Base-by-base conservation (phyloP, 768 basidiomycete species). In the Mycena haematopus region DNA sequence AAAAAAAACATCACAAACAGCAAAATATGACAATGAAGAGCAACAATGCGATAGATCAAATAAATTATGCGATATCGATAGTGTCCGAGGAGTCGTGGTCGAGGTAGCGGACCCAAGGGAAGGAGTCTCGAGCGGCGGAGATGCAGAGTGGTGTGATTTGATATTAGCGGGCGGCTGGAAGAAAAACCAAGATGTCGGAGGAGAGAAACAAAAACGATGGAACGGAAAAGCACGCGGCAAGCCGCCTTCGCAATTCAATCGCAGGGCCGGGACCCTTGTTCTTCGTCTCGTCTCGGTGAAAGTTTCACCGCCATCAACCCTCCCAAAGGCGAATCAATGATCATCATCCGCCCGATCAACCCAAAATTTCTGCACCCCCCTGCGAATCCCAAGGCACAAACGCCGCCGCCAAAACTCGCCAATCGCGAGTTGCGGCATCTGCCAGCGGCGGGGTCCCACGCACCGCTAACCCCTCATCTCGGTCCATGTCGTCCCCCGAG, bases 1-100 rank as follows among this genome's bases (percentile, higher is more conserved):
- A 31, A 15, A 52, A 55, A 63, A 56, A 50, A n/a, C n/a, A n/a
- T n/a, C 35, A 63, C 29, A 31, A 31, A 58, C 45, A 63, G 56
- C 62, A 63, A 63, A 63, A 62, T 5, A 58, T 54, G 62, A 57
- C 56, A 58, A 62, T 51, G 54, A 56, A 19, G 50, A 62, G 54
- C 60, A 53, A 63, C 62, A 56, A 58, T 63, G 56, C 52, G 31
- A 44, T 57, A 36, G 55, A 6, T 29, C 4, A 5, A 63, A 63
- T 63, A 63, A 63, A 63, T 63, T 53, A 63, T 63, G 62, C 61
- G 21, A 45, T 45, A 24, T 17, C 44, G 29, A 49, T 56, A 56
- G 19, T 19, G 40, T 42, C 40, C 40, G 40, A 36, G 36, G 36
- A 36, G 13, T 36, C 36, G 36, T n/a, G 13, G 36, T 14, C 29